phyloP scores from a whole-genome alignment of 495 filamentous ascomycete genomes.

The Tuber calosporum region DNA sequence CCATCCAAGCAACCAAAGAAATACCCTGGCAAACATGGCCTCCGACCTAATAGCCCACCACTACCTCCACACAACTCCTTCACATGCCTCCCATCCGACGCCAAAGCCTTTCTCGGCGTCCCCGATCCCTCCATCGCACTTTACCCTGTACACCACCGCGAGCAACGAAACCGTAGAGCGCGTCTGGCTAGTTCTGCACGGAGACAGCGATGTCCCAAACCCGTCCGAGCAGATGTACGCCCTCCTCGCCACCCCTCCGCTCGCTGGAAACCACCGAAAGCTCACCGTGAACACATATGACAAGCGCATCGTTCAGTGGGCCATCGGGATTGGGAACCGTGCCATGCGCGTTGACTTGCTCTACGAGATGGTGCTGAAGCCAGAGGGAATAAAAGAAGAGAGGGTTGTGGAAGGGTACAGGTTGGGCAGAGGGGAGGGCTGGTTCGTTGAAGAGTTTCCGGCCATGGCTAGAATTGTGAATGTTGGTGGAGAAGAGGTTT shows the following conservation, averaged over 20 bases:
- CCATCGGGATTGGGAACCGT: neutral
- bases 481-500: conserved; percentile 20
- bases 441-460: conserved; percentile 13
- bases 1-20: neutral
- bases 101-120: neutral
- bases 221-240: conserved; percentile 1
- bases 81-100: conserved; percentile 13
- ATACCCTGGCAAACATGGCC: conserved; percentile 2
- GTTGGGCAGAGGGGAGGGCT: conserved; percentile 14
- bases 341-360: conserved; percentile 8
- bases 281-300: conserved; percentile 19
- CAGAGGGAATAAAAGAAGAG: neutral
- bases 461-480: conserved; percentile 8
- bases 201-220: neutral
- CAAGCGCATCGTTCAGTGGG: conserved; percentile 9
- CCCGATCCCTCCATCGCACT: neutral
- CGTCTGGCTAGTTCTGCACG: conserved; percentile 15
- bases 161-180: conserved; percentile 7
- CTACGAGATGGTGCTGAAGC: conserved; percentile 24
- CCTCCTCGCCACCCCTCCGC: neutral
- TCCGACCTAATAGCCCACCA: conserved; percentile 22
- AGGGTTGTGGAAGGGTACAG: conserved; percentile 1
- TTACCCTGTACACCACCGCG: conserved; percentile 13
- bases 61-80: conserved; percentile 13
- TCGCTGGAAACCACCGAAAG: neutral